These are phyloP conservation scores for Actinomortierella wolfii DNA, from an alignment of 371 early-diverging fungal species.

Conservation along the genomic window DNA sequence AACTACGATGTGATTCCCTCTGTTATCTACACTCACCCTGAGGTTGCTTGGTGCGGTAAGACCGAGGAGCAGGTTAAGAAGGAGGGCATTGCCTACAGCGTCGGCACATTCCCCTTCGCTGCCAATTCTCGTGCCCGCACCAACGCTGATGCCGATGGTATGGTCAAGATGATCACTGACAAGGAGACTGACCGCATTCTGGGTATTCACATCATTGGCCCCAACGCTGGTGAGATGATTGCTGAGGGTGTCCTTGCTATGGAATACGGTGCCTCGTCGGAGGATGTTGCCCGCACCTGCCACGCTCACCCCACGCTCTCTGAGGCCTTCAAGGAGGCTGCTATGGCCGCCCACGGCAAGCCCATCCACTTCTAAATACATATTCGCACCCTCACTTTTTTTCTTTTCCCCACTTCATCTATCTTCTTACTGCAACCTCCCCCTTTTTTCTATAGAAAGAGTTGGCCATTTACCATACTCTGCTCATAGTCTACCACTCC, in stretches of 20 bases:
- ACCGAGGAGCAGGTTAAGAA: slow-evolving; percentile 93
- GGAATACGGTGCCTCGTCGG: slow-evolving; percentile 96
- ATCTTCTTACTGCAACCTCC: too few species aligned
- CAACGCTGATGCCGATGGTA: slow-evolving; percentile 93
- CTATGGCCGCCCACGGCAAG: slow-evolving; percentile 57
- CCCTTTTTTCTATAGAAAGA: too few species aligned
- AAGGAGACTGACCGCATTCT: slow-evolving; percentile 95
- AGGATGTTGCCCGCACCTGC: slow-evolving; percentile 97
- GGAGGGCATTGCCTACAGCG: slow-evolving; percentile 81
- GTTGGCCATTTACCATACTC: too few species aligned
- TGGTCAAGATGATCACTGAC: slow-evolving; percentile 95
- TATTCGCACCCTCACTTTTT: not conserved
- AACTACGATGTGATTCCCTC: slow-evolving; percentile 98
- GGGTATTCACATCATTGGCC: slow-evolving; percentile 97
- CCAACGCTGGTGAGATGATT: slow-evolving; percentile 99
- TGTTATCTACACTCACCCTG: slow-evolving; percentile 98
- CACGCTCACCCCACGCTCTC: slow-evolving; percentile 97
- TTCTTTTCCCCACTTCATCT: too few species aligned
- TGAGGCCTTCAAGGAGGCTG: slow-evolving; percentile 98
- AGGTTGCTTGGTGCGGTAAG: slow-evolving; percentile 99
- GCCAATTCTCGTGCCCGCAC: slow-evolving; percentile 99
- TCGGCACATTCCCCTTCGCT: slow-evolving; percentile 93
- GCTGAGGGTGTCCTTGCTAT: slow-evolving; percentile 97
- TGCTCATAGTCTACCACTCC: too few species aligned
- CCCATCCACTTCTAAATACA: slow-evolving; percentile 53